Conservation (phyloP, 225 moss, liverwort and hornwort species). For the Physcomitrium patens region DNA sequence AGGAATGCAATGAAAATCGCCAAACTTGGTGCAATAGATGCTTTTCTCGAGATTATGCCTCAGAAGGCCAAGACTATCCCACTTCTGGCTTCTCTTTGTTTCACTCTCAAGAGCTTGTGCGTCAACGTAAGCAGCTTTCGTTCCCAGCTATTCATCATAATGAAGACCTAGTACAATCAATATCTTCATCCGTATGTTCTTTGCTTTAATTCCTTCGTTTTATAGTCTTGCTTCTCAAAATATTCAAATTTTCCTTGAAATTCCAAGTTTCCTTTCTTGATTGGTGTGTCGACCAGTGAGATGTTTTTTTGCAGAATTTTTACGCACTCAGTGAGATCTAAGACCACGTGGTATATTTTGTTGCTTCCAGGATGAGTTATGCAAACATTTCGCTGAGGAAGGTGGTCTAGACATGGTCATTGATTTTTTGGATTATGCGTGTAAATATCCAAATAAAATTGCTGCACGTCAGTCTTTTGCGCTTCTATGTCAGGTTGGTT, state of each 20-base stretch:
- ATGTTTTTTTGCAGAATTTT: not conserved
- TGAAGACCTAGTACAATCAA: not conserved
- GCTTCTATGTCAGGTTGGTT: slow-evolving; percentile 74
- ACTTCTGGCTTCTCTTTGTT: slow-evolving; percentile 70
- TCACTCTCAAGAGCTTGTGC: slow-evolving; percentile 82
- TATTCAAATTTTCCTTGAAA: not conserved
- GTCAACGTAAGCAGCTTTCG: slow-evolving; percentile 74
- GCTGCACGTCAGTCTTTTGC: slow-evolving; percentile 72
- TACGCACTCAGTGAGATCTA: slow-evolving; percentile 11
- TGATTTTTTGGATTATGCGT: slow-evolving; percentile 58
- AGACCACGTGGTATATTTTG: not conserved
- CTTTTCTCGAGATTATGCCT: slow-evolving; percentile 74
- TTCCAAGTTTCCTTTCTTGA: not conserved
- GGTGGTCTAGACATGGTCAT: slow-evolving; percentile 80
- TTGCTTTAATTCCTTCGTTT: too few relatives aligned
- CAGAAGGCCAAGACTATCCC: slow-evolving; percentile 65
- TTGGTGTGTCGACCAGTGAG: not conserved
- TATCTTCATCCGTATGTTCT: not conserved
- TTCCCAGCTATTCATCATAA: slow-evolving; percentile 18
- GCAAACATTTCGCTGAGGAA: slow-evolving; percentile 80
- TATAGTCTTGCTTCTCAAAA: not conserved
- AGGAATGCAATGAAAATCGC: slow-evolving; percentile 92
- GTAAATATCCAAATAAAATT: slow-evolving; percentile 59
- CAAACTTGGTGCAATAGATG: slow-evolving; percentile 82
- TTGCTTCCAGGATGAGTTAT: slow-evolving; percentile 83